Evolutionary conservation across 2,329 filamentous ascomycete species (phyloP).

Genomic region (Dactylellina cionopaga): DNA sequence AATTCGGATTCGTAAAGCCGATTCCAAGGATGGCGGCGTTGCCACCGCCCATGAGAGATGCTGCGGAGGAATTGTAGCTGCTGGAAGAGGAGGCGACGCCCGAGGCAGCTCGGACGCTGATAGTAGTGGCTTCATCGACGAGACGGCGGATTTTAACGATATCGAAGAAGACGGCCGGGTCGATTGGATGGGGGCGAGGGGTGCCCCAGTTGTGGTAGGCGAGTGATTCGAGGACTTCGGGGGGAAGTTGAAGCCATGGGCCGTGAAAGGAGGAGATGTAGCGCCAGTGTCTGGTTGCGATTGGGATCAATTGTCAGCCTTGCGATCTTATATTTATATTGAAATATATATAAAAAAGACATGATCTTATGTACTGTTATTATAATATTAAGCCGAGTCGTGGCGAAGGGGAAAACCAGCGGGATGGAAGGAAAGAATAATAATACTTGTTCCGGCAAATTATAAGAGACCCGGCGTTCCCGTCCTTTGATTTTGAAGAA

Average conservation of each 20-base stretch:
- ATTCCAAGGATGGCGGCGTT: slow-evolving; percentile 68
- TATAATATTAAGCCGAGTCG: no score
- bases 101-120: slow-evolving; percentile 79
- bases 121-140: slow-evolving; percentile 80
- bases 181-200: slow-evolving; percentile 78
- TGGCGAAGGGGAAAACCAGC: background rate
- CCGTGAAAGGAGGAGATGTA: slow-evolving; percentile 86
- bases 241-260: slow-evolving; percentile 81
- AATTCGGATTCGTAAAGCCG: slow-evolving; percentile 67
- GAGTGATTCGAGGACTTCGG: slow-evolving; percentile 80
- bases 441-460: slow-evolving; percentile 52
- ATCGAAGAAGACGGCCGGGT: slow-evolving; percentile 84
- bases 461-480: slow-evolving; percentile 44
- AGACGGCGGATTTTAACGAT: slow-evolving; percentile 81
- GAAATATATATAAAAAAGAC: no score
- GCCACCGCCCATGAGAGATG: slow-evolving; percentile 64
- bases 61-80: slow-evolving; percentile 58
- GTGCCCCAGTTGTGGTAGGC: slow-evolving; percentile 82
- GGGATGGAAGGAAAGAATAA: background rate
- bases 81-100: slow-evolving; percentile 72
- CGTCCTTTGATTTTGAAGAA: slow-evolving; percentile 49
- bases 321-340: background rate
- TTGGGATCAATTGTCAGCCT: background rate
- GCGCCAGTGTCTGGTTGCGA: slow-evolving; percentile 82
- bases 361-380: no score